These are phyloP conservation scores for Papiliotrema nemorosa DNA, from an alignment of 1,284 basidiomycete genomes.

Conservation along the genomic window DNA sequence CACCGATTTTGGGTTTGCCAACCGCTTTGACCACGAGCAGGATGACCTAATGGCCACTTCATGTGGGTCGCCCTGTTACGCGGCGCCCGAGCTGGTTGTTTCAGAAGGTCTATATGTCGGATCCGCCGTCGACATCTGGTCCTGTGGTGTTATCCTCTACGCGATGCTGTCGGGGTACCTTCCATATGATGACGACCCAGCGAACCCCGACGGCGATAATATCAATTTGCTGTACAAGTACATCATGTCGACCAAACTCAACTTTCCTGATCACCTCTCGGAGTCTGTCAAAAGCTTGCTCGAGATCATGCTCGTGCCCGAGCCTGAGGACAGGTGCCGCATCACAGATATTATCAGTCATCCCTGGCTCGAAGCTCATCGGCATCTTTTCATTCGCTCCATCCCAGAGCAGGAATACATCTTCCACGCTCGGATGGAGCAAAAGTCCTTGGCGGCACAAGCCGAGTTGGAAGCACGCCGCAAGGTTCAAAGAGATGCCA, in stretches of 20 bases:
- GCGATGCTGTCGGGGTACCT: constrained; percentile 99
- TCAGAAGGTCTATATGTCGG: constrained; percentile 96
- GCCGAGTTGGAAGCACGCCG: constrained; percentile 50
- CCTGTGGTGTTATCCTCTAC: constrained; percentile 97
- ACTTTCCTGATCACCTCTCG: constrained; percentile 91
- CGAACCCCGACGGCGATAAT: constrained; percentile 98
- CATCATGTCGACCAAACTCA: constrained; percentile 92
- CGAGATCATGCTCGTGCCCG: constrained; percentile 80
- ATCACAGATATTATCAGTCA: constrained; percentile 75
- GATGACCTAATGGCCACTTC: constrained; percentile 99
- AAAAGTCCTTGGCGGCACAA: constrained; percentile 76
- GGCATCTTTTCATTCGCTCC: constrained; percentile 62
- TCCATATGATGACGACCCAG: constrained; percentile 99
- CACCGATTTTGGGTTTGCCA: constrained; percentile 99
- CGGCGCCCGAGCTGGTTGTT: constrained; percentile 98
- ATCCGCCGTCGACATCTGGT: constrained; percentile 99
- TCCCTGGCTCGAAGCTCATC: constrained; percentile 72
- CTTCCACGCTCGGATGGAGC: constrained; percentile 78
- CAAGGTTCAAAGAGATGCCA: constrained; percentile 39
- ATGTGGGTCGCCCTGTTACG: constrained; percentile 97
- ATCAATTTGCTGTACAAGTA: constrained; percentile 99
- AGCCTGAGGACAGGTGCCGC: constrained; percentile 69
- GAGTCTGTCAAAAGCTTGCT: constrained; percentile 69
- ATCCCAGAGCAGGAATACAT: constrained; percentile 74
- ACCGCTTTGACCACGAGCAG: constrained; percentile 83